Conservation (phyloP, 179 eudicot species). For the Camellia oleifera region DNA sequence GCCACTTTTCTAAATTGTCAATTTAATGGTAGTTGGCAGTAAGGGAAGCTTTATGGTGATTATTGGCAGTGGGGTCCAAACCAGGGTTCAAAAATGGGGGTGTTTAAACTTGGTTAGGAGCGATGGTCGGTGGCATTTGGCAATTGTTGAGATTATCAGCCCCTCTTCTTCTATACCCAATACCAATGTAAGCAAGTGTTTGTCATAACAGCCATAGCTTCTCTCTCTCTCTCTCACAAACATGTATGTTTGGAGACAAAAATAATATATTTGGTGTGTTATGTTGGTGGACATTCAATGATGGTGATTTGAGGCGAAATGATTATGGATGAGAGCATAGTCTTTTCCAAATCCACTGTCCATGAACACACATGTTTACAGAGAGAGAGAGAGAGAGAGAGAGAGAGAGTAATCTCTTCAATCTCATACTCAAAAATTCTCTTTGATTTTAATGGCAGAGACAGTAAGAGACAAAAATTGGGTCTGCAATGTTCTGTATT, state of each 20-base stretch:
- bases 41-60: neutral
- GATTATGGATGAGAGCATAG: too few species aligned
- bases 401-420: neutral
- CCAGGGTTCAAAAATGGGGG: neutral
- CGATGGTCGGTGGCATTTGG: neutral
- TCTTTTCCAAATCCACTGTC: too few species aligned
- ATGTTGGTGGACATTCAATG: too few species aligned
- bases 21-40: too few species aligned
- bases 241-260: too few species aligned
- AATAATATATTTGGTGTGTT: too few species aligned
- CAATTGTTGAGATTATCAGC: neutral
- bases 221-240: too few species aligned
- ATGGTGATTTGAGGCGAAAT: too few species aligned
- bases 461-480: too few species aligned
- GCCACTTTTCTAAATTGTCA: neutral
- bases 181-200: neutral
- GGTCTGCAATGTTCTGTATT: too few species aligned
- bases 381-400: neutral
- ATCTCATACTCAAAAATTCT: neutral
- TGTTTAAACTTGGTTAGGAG: neutral
- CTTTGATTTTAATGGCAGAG: neutral
- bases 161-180: neutral
- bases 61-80: neutral
- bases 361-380: neutral
- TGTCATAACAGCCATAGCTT: too few species aligned